Evolutionary conservation across 1,284 basidiomycete species (phyloP).

Genomic region (Apiotrichum laibachii): DNA sequence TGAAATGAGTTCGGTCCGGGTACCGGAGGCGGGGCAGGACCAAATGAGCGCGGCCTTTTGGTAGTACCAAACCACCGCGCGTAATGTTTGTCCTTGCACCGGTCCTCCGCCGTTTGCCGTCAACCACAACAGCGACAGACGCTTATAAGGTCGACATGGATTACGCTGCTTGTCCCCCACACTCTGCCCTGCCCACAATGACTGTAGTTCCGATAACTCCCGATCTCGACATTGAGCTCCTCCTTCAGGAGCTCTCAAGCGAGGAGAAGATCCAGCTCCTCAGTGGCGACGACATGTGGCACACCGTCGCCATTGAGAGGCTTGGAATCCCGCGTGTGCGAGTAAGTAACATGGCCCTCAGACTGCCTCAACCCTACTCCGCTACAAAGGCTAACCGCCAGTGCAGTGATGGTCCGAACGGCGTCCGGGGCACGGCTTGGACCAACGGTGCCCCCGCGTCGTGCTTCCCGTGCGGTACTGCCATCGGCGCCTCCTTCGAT

Average conservation of each 20-base stretch:
- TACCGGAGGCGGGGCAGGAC: no score
- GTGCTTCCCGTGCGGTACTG: slow-evolving; percentile 58
- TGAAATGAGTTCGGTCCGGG: no score
- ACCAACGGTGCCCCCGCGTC: slow-evolving; percentile 29
- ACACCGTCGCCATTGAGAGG: slow-evolving; percentile 64
- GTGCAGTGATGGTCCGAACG: slow-evolving; percentile 53
- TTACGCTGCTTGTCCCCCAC: no score
- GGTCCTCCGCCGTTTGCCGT: no score
- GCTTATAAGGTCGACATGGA: no score
- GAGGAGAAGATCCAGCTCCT: slow-evolving; percentile 61
- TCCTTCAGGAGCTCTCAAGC: slow-evolving; percentile 12
- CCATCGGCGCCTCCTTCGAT: slow-evolving; percentile 71
- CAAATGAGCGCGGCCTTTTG: no score
- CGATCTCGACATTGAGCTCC: background rate
- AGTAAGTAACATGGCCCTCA: slow-evolving; percentile 47
- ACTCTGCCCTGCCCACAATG: no score
- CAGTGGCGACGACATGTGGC: slow-evolving; percentile 72
- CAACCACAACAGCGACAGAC: no score
- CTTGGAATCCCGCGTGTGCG: slow-evolving; percentile 69
- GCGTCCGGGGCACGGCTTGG: slow-evolving; percentile 38
- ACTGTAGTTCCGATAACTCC: no score
- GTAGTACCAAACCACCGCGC: no score
- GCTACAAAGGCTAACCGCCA: slow-evolving; percentile 8
- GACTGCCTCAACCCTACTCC: no score
- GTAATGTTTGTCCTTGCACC: no score